Conservation (phyloP, 164 flowering plant species). For the Saururus chinensis region DNA sequence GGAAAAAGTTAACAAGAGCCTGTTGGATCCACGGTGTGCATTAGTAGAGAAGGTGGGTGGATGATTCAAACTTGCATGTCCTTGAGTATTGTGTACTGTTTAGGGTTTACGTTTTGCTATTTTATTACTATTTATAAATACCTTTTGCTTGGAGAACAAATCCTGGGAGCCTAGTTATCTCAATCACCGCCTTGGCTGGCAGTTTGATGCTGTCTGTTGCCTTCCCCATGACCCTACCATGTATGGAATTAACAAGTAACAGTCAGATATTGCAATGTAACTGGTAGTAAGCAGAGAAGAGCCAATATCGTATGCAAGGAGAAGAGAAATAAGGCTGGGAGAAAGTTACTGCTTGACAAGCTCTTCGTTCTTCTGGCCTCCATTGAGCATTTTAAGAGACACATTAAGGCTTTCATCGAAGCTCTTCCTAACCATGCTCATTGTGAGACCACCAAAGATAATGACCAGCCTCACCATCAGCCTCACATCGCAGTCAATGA, state of each 20-base stretch:
- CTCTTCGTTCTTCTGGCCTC: slow-evolving; percentile 42
- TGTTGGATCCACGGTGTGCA: no score
- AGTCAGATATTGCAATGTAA: neutral
- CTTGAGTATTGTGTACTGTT: no score
- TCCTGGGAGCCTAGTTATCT: slow-evolving; percentile 44
- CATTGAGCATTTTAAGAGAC: slow-evolving; percentile 43
- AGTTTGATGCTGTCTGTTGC: slow-evolving; percentile 50
- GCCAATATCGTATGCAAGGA: neutral
- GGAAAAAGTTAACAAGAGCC: no score
- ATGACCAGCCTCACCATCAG: slow-evolving; percentile 46
- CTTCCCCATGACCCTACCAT: slow-evolving; percentile 45
- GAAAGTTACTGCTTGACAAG: slow-evolving; percentile 31
- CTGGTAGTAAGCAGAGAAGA: neutral
- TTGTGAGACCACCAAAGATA: slow-evolving; percentile 32
- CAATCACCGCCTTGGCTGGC: slow-evolving; percentile 40
- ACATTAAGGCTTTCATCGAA: slow-evolving; percentile 48
- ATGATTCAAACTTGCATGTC: neutral
- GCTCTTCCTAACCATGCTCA: slow-evolving; percentile 50
- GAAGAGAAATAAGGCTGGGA: neutral
- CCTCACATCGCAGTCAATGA: slow-evolving; percentile 42
- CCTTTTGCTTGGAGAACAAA: slow-evolving; percentile 46
- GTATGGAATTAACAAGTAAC: neutral
- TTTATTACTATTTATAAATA: slow-evolving; percentile 1
- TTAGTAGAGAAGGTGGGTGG: no score
- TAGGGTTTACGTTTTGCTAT: no score